phyloP scores from a whole-genome alignment of 108 stramenopile genomes.

The Halocafeteria seosinensis region DNA sequence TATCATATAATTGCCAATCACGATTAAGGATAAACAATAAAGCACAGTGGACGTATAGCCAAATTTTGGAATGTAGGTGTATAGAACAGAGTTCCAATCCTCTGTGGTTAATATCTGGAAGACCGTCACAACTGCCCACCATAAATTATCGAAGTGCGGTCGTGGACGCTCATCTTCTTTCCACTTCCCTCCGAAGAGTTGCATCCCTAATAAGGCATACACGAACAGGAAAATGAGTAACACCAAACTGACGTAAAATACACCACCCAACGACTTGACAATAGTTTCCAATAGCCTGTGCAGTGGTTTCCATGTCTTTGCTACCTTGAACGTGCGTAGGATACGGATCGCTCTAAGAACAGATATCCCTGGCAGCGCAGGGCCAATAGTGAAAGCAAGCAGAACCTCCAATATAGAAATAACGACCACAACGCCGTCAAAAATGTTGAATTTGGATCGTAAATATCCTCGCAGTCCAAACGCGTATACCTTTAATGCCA shows the following conservation, averaged over 20 bases:
- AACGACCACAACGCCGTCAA: constrained; percentile 45
- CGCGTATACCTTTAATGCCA: constrained; percentile 21
- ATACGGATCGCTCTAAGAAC: constrained; percentile 40
- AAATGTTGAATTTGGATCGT: constrained; percentile 28
- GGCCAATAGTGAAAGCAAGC: constrained; percentile 10
- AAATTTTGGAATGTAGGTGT: constrained; percentile 30
- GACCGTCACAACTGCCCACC: constrained; percentile 24
- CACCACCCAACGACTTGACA: constrained; percentile 29
- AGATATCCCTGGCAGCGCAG: constrained; percentile 35
- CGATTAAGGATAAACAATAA: constrained; percentile 35
- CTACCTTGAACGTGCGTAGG: constrained; percentile 48
- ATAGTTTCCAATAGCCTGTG: constrained; percentile 35
- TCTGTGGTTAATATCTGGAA: constrained; percentile 45
- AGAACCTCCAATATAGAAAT: constrained; percentile 33
- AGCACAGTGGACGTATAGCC: constrained; percentile 15
- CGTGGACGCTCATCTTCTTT: constrained; percentile 12
- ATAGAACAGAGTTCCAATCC: constrained; percentile 48
- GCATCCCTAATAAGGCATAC: constrained; percentile 40
- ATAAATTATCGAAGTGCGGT: constrained; percentile 39
- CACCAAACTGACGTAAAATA: constrained; percentile 39
- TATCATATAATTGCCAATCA: constrained; percentile 32
- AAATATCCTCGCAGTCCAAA: constrained; percentile 25
- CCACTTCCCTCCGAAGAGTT: constrained; percentile 24
- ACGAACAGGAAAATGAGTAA: constrained; percentile 45
- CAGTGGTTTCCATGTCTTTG: constrained; percentile 37